These are phyloP conservation scores for Calocybe cyanea DNA, from an alignment of 768 basidiomycete genomes.

Conservation along the genomic window DNA sequence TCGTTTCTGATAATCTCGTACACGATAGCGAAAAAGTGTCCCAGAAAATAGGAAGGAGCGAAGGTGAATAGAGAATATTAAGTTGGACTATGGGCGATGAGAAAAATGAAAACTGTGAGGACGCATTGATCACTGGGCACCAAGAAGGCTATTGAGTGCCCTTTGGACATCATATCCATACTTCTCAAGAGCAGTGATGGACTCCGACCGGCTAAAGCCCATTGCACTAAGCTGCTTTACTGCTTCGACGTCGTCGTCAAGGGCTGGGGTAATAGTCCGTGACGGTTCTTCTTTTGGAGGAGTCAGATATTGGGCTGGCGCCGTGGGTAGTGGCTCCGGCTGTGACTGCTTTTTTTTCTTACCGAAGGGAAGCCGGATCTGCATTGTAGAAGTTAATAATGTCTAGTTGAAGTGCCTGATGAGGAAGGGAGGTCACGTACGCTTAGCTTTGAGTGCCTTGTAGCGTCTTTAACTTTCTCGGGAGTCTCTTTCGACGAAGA, in stretches of 20 bases:
- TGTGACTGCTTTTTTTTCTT: constrained; percentile 72
- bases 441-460: constrained; percentile 71
- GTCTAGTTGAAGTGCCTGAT: constrained; percentile 1
- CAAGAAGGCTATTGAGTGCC: constrained; percentile 72
- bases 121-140: constrained; percentile 7
- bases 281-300: constrained; percentile 43
- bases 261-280: constrained; percentile 43
- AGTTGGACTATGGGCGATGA: not conserved
- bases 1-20: not conserved
- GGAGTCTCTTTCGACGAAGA: constrained; percentile 56
- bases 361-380: constrained; percentile 77
- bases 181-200: constrained; percentile 80
- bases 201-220: constrained; percentile 86
- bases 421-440: constrained; percentile 40
- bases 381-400: constrained; percentile 1
- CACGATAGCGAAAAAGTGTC: not conserved
- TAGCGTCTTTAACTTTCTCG: constrained; percentile 53
- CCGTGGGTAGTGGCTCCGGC: constrained; percentile 39
- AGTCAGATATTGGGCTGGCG: constrained; percentile 34
- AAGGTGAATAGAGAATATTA: not conserved
- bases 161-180: constrained; percentile 77
- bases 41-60: not conserved
- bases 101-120: not conserved
- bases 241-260: constrained; percentile 69
- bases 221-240: constrained; percentile 81